phyloP scores from a whole-genome alignment of 192 early-diverging fungal species.

The Backusella tuberculispora region DNA sequence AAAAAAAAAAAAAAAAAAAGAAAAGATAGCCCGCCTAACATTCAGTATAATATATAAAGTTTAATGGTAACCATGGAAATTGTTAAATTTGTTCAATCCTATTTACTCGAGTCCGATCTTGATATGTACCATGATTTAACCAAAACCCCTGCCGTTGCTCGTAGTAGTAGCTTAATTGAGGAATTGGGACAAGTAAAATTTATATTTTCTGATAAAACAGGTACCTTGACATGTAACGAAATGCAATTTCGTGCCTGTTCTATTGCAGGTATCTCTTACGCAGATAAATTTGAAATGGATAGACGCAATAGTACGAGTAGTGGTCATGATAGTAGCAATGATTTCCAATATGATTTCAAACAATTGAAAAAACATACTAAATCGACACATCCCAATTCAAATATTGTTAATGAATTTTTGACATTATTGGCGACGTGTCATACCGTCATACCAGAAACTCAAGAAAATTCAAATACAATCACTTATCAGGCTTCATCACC shows the following conservation, averaged over 20 bases:
- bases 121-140: conserved; percentile 96
- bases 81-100: conserved; percentile 90
- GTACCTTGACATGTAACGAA: conserved; percentile 85
- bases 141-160: conserved; percentile 90
- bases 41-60: conserved; percentile 53
- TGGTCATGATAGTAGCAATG: conserved; percentile 41
- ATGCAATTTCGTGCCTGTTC: conserved; percentile 91
- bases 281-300: conserved; percentile 88
- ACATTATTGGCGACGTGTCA: conserved; percentile 92
- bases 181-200: conserved; percentile 95
- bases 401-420: conserved; percentile 87
- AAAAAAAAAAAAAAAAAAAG: too few species aligned
- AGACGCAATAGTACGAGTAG: conserved; percentile 78
- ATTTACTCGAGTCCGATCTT: conserved; percentile 88
- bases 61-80: conserved; percentile 99
- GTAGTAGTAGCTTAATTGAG: conserved; percentile 93
- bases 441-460: conserved; percentile 94
- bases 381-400: conserved; percentile 55
- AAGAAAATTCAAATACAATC: conserved; percentile 66
- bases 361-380: conserved; percentile 64
- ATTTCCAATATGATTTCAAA: conserved; percentile 67
- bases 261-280: conserved; percentile 91
- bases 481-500: conserved; percentile 96
- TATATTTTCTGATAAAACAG: conserved; percentile 97
- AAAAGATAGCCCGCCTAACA: background rate